These are phyloP conservation scores for Phytophthora sojae DNA, from an alignment of 352 stramenopile species.

Conservation along the genomic window DNA sequence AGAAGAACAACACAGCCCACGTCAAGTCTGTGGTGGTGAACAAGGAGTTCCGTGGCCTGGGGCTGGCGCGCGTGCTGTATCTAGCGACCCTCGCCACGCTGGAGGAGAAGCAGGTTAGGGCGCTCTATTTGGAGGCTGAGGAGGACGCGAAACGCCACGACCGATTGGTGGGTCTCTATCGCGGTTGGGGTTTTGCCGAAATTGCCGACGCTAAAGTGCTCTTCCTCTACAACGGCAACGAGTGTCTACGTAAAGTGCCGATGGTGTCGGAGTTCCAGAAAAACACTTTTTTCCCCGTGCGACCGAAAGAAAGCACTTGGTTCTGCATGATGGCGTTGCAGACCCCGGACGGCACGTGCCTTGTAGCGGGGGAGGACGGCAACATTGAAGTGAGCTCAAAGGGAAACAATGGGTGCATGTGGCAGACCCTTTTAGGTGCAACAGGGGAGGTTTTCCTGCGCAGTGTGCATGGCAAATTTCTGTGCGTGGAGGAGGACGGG, in stretches of 20 bases:
- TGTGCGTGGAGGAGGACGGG: conserved; percentile 82
- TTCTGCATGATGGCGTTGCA: conserved; percentile 85
- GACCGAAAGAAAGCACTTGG: conserved; percentile 58
- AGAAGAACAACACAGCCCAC: conserved; percentile 62
- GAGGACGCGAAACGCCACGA: conserved; percentile 70
- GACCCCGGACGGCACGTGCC: conserved; percentile 67
- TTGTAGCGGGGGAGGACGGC: conserved; percentile 76
- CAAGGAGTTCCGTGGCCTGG: conserved; percentile 69
- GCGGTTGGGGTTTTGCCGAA: conserved; percentile 70
- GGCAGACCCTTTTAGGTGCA: conserved; percentile 74
- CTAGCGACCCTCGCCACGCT: conserved; percentile 77
- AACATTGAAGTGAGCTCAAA: conserved; percentile 51
- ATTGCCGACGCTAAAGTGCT: conserved; percentile 69
- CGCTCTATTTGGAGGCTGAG: conserved; percentile 70
- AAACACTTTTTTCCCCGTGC: conserved; percentile 53
- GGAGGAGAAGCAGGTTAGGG: conserved; percentile 55
- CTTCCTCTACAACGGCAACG: conserved; percentile 86
- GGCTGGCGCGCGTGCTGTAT: conserved; percentile 81
- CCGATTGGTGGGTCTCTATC: conserved; percentile 76
- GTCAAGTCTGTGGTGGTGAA: conserved; percentile 83
- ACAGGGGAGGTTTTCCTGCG: conserved; percentile 74
- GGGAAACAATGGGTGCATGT: conserved; percentile 54
- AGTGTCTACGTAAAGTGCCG: conserved; percentile 87
- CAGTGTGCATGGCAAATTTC: conserved; percentile 84
- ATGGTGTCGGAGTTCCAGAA: conserved; percentile 67